Conservation (phyloP, 148 eudicot genomes). For the Fagopyrum esculentum region DNA sequence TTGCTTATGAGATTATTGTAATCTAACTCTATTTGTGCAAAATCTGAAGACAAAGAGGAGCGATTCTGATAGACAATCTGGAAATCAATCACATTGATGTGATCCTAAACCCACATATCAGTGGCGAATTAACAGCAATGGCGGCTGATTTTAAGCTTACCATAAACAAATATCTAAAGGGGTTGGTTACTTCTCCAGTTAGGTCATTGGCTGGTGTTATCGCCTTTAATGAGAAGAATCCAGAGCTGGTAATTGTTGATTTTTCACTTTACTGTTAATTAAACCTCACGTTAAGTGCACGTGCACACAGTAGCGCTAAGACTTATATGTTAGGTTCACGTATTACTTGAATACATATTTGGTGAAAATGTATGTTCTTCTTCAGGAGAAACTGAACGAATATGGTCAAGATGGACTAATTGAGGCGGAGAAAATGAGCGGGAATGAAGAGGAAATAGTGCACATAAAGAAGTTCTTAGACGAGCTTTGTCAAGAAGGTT, state of each 20-base stretch:
- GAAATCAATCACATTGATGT: conserved; percentile 24
- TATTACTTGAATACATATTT: neutral
- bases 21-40: neutral
- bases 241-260: conserved; percentile 32
- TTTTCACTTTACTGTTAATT: neutral
- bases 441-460: conserved; percentile 28
- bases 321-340: no score
- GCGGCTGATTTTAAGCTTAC: conserved; percentile 37
- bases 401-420: conserved; percentile 38
- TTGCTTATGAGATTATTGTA: neutral
- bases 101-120: conserved; percentile 25
- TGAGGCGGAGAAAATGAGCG: conserved; percentile 30
- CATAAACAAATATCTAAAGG: conserved; percentile 27
- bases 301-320: no score
- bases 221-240: conserved; percentile 46
- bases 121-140: conserved; percentile 34
- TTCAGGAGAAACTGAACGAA: conserved; percentile 33
- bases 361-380: neutral
- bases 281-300: no score
- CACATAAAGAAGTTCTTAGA: conserved; percentile 21
- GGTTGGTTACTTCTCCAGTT: conserved; percentile 45
- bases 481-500: conserved; percentile 28
- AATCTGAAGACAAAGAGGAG: conserved; percentile 31
- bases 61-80: conserved; percentile 32
- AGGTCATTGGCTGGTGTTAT: conserved; percentile 46